Percentiles rank a stretch among this genome's conserved stretches.
These are phyloP conservation scores for Sarocladiaceae sp. DNA, from an alignment of 2,329 filamentous ascomycete species.

Conservation along the genomic window DNA sequence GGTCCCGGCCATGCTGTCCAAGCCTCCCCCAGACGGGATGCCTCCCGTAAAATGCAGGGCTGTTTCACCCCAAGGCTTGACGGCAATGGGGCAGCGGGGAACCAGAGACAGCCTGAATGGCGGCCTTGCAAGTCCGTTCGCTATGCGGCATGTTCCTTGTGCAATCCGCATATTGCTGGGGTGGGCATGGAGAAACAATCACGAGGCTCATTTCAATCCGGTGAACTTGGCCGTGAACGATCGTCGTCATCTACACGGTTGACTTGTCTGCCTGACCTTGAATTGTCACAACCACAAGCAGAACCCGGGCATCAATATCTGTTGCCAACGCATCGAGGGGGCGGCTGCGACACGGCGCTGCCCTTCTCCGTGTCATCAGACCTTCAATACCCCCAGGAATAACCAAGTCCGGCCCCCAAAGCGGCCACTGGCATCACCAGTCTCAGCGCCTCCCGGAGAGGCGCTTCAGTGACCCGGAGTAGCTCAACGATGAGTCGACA, in stretches of 20 bases:
- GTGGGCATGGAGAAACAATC: constrained; percentile 1
- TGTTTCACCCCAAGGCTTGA: neutral
- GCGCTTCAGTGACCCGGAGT: constrained; percentile 3
- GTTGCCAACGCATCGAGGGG: constrained; percentile 7
- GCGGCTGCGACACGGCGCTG: constrained; percentile 7
- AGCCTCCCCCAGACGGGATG: constrained; percentile 10
- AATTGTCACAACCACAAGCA: neutral
- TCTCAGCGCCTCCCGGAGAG: constrained; percentile 11
- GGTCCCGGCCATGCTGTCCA: neutral
- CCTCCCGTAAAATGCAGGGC: constrained; percentile 9
- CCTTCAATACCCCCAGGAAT: too few species aligned
- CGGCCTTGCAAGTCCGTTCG: neutral
- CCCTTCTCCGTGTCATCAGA: constrained; percentile 5
- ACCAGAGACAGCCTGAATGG: constrained; percentile 7
- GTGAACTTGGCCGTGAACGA: neutral
- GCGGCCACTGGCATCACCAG: constrained; percentile 12
- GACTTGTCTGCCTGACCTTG: constrained; percentile 4
- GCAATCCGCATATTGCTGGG: neutral
- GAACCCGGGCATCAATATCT: neutral
- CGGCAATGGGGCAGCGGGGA: neutral
- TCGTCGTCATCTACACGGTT: neutral
- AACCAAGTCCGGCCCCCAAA: neutral
- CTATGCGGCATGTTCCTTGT: neutral
- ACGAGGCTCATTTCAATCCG: neutral
- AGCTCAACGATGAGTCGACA: too few species aligned